These are phyloP conservation scores for Fusarium chuoi DNA, from an alignment of 2,329 filamentous ascomycete genomes.

Conservation along the genomic window DNA sequence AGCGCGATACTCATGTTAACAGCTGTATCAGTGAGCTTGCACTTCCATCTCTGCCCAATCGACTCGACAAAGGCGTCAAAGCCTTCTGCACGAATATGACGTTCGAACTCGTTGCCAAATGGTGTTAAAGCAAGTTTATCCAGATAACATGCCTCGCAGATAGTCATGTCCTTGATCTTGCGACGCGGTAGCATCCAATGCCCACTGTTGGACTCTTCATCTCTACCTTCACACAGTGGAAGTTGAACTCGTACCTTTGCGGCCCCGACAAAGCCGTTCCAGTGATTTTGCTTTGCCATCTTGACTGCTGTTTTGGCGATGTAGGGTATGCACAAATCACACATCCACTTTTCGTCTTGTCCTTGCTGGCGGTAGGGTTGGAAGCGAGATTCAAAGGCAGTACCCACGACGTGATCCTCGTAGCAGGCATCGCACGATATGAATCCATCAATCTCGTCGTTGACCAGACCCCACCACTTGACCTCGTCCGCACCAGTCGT, in stretches of 20 bases:
- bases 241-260: slow-evolving; percentile 38
- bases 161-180: slow-evolving; percentile 40
- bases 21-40: slow-evolving; percentile 37
- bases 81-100: slow-evolving; percentile 16
- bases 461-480: slow-evolving; percentile 48
- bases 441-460: slow-evolving; percentile 47
- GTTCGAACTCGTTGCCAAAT: slow-evolving; percentile 45
- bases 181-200: slow-evolving; percentile 44
- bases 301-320: slow-evolving; percentile 32
- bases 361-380: slow-evolving; percentile 40
- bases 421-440: slow-evolving; percentile 54
- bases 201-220: slow-evolving; percentile 30
- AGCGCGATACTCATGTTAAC: slow-evolving; percentile 43
- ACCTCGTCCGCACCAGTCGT: slow-evolving; percentile 39
- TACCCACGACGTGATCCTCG: slow-evolving; percentile 46
- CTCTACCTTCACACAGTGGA: slow-evolving; percentile 45
- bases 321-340: slow-evolving; percentile 46
- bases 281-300: slow-evolving; percentile 41
- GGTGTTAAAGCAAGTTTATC: slow-evolving; percentile 47
- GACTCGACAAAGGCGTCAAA: slow-evolving; percentile 40
- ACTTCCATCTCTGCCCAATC: slow-evolving; percentile 38
- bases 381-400: slow-evolving; percentile 47
- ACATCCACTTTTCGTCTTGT: slow-evolving; percentile 47
- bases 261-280: slow-evolving; percentile 44
- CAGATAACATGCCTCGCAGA: slow-evolving; percentile 51